Evolutionary conservation across 2,329 filamentous ascomycete species (phyloP).

Genomic region (Ophiostoma perfectum): DNA sequence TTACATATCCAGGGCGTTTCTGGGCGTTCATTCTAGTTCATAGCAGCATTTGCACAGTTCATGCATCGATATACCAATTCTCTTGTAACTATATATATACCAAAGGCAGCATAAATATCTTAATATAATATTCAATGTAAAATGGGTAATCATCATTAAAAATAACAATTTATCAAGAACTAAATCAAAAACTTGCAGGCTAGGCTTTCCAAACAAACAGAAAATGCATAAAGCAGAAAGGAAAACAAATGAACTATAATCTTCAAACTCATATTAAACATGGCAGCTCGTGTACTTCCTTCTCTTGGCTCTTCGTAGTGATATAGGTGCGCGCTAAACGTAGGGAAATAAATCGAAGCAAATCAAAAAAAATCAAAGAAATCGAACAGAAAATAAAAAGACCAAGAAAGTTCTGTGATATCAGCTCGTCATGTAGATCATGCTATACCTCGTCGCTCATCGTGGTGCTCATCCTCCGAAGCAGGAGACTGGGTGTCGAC

Average conservation of each 20-base stretch:
- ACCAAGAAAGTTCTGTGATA: too few species aligned
- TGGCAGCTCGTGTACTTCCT: background rate
- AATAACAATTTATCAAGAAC: background rate
- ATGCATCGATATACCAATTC: too few species aligned
- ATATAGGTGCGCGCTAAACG: conserved; percentile 4
- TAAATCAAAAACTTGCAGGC: conserved; percentile 3
- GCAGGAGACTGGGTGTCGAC: background rate
- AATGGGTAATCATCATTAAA: background rate
- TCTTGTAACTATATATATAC: too few species aligned
- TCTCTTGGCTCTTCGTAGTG: conserved; percentile 1
- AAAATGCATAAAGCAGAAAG: background rate
- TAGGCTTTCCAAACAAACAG: conserved; percentile 3
- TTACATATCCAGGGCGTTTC: background rate
- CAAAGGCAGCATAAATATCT: too few species aligned
- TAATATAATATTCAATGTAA: background rate
- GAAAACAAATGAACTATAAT: conserved; percentile 3
- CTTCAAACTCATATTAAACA: background rate
- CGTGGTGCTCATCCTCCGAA: background rate
- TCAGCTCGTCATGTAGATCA: background rate
- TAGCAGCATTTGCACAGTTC: background rate
- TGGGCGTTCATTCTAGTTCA: background rate
- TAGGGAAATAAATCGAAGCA: background rate
- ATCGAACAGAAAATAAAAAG: too few species aligned
- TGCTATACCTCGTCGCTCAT: background rate
- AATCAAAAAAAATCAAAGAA: background rate